These are phyloP conservation scores for Tuctoria greenei DNA, from an alignment of 176 grass and related monocot species.

Conservation along the genomic window DNA sequence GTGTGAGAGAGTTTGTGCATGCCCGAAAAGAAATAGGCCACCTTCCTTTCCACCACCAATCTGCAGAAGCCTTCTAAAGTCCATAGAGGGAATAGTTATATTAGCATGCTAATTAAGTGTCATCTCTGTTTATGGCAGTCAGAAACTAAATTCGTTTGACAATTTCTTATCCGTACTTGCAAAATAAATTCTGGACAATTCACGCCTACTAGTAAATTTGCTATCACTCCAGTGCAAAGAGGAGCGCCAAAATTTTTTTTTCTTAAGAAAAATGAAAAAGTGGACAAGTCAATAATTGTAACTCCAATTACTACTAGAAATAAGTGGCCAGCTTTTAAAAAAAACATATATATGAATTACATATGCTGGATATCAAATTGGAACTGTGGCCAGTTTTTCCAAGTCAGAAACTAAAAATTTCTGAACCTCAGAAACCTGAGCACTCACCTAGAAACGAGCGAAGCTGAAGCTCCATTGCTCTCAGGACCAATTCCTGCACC, in stretches of 20 bases:
- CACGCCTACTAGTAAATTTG: slow-evolving; percentile 3
- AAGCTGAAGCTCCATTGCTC: slow-evolving; percentile 43
- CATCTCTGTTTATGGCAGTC: not conserved
- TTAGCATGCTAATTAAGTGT: slow-evolving; percentile 14
- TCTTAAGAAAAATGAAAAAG: not conserved
- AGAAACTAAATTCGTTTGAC: not conserved
- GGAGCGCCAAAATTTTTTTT: not conserved
- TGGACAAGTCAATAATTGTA: not conserved
- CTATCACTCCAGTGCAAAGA: slow-evolving; percentile 8
- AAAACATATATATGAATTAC: not conserved
- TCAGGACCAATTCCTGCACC: slow-evolving; percentile 15
- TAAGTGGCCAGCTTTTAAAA: not conserved
- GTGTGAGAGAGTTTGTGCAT: slow-evolving; percentile 6
- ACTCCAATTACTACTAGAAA: slow-evolving; percentile 1
- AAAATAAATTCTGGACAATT: not conserved
- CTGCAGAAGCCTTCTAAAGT: slow-evolving; percentile 47
- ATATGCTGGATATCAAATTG: not conserved
- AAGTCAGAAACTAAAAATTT: not conserved
- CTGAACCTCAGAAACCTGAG: slow-evolving; percentile 3
- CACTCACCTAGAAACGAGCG: slow-evolving; percentile 34
- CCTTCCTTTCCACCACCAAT: slow-evolving; percentile 30
- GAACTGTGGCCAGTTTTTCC: not conserved
- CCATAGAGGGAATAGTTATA: slow-evolving; percentile 26
- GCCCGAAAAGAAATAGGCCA: slow-evolving; percentile 22
- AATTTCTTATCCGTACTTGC: not conserved